Evolutionary conservation across 805 yeast genomes (phyloP).

Genomic region (Citeromyces matritensis): DNA sequence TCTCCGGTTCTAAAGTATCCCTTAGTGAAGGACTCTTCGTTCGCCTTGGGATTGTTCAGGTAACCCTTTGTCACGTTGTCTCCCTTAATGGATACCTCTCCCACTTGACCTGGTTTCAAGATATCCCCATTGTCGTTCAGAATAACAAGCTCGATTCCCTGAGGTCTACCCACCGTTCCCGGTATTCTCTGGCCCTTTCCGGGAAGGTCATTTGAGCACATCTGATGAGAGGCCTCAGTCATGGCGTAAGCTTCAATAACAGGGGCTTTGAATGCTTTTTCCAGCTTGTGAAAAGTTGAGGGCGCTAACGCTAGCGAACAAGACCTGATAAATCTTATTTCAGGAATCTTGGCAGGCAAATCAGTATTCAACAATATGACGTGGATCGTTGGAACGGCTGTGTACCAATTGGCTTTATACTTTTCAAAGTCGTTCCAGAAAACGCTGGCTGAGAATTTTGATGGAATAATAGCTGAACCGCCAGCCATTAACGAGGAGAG

Average conservation of each 20-base stretch:
- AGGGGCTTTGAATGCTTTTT: constrained; percentile 43
- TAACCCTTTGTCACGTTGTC: constrained; percentile 59
- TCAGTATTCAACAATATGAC: constrained; percentile 41
- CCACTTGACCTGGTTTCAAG: constrained; percentile 34
- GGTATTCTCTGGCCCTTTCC: constrained; percentile 21
- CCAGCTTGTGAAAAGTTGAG: constrained; percentile 41
- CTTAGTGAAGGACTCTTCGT: constrained; percentile 27
- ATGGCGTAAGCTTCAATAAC: constrained; percentile 68
- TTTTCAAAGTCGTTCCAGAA: constrained; percentile 45
- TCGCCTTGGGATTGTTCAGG: constrained; percentile 58
- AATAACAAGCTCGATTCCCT: constrained; percentile 51
- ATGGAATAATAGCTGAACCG: constrained; percentile 50
- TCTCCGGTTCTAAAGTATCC: constrained; percentile 72
- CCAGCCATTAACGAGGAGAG: constrained; percentile 45
- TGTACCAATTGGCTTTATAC: constrained; percentile 50
- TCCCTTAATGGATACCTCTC: constrained; percentile 60
- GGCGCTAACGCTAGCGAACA: constrained; percentile 66
- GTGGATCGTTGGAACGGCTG: constrained; percentile 70
- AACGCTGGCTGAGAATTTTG: constrained; percentile 38
- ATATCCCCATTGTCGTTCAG: constrained; percentile 34
- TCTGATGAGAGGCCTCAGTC: constrained; percentile 76
- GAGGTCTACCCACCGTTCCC: constrained; percentile 50
- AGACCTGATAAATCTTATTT: constrained; percentile 52
- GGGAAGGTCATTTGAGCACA: constrained; percentile 58
- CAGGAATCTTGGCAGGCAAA: constrained; percentile 33